Evolutionary conservation across 225 moss, liverwort and hornwort genomes (phyloP), one percentile per base, ranked within the genome.

Genomic region (Neckera pumila): DNA sequence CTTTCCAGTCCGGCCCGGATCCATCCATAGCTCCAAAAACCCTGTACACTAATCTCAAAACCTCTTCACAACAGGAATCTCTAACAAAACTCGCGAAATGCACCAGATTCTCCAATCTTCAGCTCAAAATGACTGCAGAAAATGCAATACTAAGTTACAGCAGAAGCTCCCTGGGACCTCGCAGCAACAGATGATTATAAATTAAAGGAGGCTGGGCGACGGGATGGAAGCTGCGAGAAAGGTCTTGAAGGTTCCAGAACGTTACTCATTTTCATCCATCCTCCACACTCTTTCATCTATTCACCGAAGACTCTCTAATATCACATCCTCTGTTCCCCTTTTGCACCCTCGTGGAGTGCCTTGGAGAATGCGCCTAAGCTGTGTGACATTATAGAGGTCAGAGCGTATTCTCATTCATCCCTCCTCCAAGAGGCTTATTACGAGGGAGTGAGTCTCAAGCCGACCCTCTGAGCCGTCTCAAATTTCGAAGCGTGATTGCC

Each of bases 1-100:
- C 97, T 75, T 97, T 92, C 98, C 95, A 98, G 56, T 92, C 91
- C 14, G 96, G 96, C 17, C 91, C 92, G 26, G 90, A 87, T 59
- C 91, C 94, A 62, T 91, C 94, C 94, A 94, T 94, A 27, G 34
- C 86, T 82, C 38, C 47, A 5, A 40, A 81, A 85, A 66, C 62
- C 71, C 86, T 86, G 38, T 62, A 66, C 86, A 42, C 20, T 40
- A 77, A 67, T 61, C 74, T 71, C 38, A 31, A 21, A 80, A 66
- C 43, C 51, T 40, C 81, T 30, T 53, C 61, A n/a, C n/a, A 26
- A 60, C 34, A 65, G 30, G 19, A 87, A 56, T 4, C 51, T 67
- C 45, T 74, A 36, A 27, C 26, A 40, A 87, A 89, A 82, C 34
- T 36, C 80, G 69, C 11, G 54, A 81, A 34, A 49, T 76, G 71